A percentile compares a stretch with the other conserved stretches of the same genome.
phyloP scores from a whole-genome alignment of 2,329 filamentous ascomycete species.

The Microascus cirrosus region DNA sequence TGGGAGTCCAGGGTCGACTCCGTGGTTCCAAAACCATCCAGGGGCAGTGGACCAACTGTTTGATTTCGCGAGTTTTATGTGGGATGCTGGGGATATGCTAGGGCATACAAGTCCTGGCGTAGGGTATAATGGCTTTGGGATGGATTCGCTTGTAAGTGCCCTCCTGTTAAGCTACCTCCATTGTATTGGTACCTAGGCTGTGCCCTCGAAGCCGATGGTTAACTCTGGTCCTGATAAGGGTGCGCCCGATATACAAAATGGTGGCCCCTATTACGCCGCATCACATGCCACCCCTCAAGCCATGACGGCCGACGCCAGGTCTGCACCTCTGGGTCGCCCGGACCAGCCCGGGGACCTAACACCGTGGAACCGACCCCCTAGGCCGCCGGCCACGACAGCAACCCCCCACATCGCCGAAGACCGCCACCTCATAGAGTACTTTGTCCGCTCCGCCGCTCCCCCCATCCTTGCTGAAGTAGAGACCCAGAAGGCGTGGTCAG shows the following conservation, averaged over 20 bases:
- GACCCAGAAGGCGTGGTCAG: conserved; percentile 37
- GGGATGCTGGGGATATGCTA: conserved; percentile 22
- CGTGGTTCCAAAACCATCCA: neutral
- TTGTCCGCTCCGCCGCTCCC: conserved; percentile 34
- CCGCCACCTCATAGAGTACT: conserved; percentile 32
- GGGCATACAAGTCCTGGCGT: neutral
- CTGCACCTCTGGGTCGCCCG: neutral
- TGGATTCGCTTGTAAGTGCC: neutral
- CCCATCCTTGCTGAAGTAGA: conserved; percentile 42
- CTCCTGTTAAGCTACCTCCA: neutral
- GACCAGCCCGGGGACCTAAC: neutral
- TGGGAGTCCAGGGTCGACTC: neutral
- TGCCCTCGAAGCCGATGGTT: too few species aligned
- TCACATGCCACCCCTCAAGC: too few species aligned
- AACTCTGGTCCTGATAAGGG: too few species aligned
- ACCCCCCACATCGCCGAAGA: conserved; percentile 15
- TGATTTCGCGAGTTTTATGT: conserved; percentile 37
- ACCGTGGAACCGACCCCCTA: neutral
- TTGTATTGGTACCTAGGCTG: neutral
- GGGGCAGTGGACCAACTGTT: conserved; percentile 28
- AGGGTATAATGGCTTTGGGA: neutral
- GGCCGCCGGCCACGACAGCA: neutral
- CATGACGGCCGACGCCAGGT: too few species aligned
- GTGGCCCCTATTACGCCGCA: too few species aligned
- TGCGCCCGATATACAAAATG: too few species aligned